A percentile compares a stretch with the other conserved stretches of the same genome.
phyloP scores from a whole-genome alignment of 2,329 filamentous ascomycete species.

The Ascochyta lentis region DNA sequence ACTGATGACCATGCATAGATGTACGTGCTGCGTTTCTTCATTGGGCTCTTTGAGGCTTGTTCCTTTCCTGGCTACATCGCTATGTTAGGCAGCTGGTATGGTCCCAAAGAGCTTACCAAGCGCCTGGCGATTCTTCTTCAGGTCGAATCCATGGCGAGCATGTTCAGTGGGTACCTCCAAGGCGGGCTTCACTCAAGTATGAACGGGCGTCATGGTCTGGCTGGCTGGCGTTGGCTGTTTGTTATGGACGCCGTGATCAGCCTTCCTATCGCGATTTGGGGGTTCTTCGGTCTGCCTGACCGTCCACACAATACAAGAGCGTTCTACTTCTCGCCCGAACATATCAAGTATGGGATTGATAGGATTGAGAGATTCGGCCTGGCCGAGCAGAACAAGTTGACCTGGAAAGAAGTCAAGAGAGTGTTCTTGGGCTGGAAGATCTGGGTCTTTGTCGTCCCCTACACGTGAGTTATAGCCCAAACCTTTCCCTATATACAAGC shows the following conservation, averaged over 20 bases:
- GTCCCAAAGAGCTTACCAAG: constrained; percentile 9
- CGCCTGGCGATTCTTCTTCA: not conserved
- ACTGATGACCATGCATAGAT: not conserved
- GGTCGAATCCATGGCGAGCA: not conserved
- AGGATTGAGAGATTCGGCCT: not conserved
- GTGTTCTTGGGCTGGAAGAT: not conserved
- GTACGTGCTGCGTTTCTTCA: not conserved
- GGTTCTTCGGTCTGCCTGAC: constrained; percentile 11
- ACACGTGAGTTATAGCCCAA: not conserved
- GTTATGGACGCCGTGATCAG: constrained; percentile 2
- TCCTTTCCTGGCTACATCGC: constrained; percentile 1
- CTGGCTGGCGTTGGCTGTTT: constrained; percentile 2
- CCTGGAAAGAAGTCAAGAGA: not conserved
- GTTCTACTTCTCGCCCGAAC: constrained; percentile 7
- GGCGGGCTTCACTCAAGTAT: not conserved
- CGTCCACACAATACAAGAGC: constrained; percentile 14
- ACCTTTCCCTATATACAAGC: not conserved
- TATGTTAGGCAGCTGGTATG: not conserved
- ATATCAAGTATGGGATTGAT: not conserved
- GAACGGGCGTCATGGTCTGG: not conserved
- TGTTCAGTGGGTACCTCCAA: not conserved
- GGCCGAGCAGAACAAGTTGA: not conserved
- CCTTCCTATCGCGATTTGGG: not conserved
- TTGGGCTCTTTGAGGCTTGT: not conserved
- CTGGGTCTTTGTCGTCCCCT: not conserved